Conservation (phyloP, 352 stramenopile genomes). For the Thalassiosira livingstoniorum region DNA sequence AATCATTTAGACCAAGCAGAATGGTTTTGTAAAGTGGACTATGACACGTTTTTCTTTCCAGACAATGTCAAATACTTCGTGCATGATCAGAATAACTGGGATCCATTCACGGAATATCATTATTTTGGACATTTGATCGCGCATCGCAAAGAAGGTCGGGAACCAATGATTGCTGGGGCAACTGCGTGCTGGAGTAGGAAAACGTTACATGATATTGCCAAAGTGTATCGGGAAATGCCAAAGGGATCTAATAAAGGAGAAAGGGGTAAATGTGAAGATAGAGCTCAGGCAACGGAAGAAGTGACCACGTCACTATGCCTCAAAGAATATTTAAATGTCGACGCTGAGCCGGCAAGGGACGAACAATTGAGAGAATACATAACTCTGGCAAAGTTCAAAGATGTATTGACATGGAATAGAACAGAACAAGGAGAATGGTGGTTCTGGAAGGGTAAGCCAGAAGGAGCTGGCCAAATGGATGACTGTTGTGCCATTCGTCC, state of each 20-base stretch:
- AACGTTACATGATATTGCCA: conserved; percentile 51
- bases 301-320: conserved; percentile 49
- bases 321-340: conserved; percentile 53
- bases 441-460: conserved; percentile 60
- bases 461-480: conserved; percentile 49
- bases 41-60: conserved; percentile 66
- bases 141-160: conserved; percentile 18
- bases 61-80: conserved; percentile 64
- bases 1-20: conserved; percentile 56
- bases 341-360: conserved; percentile 42
- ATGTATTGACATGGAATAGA: conserved; percentile 52
- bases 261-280: conserved; percentile 56
- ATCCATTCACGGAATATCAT: conserved; percentile 51
- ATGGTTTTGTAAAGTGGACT: conserved; percentile 68
- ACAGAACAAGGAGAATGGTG: conserved; percentile 68
- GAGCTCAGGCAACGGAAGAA: conserved; percentile 52
- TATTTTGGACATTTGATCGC: conserved; percentile 61
- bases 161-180: conserved; percentile 54
- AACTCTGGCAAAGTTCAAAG: conserved; percentile 29
- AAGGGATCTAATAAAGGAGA: conserved; percentile 46
- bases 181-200: conserved; percentile 51
- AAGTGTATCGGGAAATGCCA: conserved; percentile 60
- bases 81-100: conserved; percentile 45
- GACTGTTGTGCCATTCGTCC: conserved; percentile 48
- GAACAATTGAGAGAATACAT: conserved; percentile 53